Conservation (phyloP, 2,329 filamentous ascomycete species). For the Setomelanomma holmii region DNA sequence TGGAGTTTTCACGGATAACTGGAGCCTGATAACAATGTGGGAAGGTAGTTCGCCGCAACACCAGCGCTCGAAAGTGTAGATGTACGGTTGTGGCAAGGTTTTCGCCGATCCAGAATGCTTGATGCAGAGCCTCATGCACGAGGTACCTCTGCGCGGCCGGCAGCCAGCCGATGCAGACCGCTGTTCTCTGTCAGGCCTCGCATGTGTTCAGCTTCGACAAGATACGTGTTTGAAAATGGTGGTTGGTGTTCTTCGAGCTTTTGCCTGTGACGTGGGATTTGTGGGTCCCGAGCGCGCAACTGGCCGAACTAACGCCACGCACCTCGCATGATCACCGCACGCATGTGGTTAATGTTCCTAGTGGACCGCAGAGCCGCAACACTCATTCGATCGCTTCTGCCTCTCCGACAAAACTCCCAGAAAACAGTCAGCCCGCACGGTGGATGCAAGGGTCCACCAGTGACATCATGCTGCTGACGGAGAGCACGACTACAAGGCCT, state of each 20-base stretch:
- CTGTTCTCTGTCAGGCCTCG: conserved; percentile 12
- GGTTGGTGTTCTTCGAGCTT: conserved; percentile 4
- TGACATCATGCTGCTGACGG: conserved; percentile 36
- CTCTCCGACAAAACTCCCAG: conserved; percentile 12
- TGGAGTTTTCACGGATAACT: conserved; percentile 30
- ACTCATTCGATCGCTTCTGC: background rate
- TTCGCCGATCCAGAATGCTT: conserved; percentile 25
- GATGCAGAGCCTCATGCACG: conserved; percentile 25
- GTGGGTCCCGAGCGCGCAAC: conserved; percentile 21
- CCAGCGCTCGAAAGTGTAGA: conserved; percentile 1
- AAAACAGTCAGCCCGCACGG: conserved; percentile 19
- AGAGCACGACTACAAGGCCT: conserved; percentile 13
- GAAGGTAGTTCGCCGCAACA: conserved; percentile 34
- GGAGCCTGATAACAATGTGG: conserved; percentile 27
- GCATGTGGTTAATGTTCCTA: conserved; percentile 10
- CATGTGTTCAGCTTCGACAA: conserved; percentile 15
- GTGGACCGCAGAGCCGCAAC: conserved; percentile 18
- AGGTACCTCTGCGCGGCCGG: conserved; percentile 29
- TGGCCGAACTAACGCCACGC: conserved; percentile 24
- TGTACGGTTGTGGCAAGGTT: conserved; percentile 5
- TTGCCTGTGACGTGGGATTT: conserved; percentile 24
- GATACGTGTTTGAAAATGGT: conserved; percentile 12
- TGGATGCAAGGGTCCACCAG: conserved; percentile 35
- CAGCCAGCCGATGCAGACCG: conserved; percentile 24
- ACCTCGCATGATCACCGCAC: conserved; percentile 2